phyloP scores from a whole-genome alignment of 2,329 filamentous ascomycete species.

The Ascochyta clinopodiicola region DNA sequence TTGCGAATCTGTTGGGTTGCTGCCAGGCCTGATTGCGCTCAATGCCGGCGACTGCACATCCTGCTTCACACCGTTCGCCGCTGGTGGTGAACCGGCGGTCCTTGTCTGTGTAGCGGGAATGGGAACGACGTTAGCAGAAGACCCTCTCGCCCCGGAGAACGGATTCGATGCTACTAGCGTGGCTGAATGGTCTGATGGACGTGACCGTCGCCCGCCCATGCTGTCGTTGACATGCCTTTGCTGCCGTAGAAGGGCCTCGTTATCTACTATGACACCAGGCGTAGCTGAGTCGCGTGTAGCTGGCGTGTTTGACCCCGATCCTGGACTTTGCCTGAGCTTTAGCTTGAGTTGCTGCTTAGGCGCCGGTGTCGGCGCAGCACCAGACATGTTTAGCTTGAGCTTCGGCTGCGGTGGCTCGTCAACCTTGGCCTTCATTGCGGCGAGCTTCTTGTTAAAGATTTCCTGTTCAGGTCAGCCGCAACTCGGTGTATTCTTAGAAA shows the following conservation, averaged over 20 bases:
- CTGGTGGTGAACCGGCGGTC: slow-evolving; percentile 44
- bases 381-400: slow-evolving; percentile 77
- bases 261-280: slow-evolving; percentile 61
- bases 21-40: slow-evolving; percentile 46
- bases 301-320: slow-evolving; percentile 50
- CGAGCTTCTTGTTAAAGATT: slow-evolving; percentile 71
- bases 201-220: slow-evolving; percentile 50
- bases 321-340: slow-evolving; percentile 55
- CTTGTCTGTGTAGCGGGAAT: slow-evolving; percentile 26
- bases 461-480: slow-evolving; percentile 57
- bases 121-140: slow-evolving; percentile 28
- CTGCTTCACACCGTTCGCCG: slow-evolving; percentile 45
- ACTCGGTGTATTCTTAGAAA: not conserved
- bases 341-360: slow-evolving; percentile 66
- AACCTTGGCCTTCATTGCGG: slow-evolving; percentile 74
- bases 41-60: slow-evolving; percentile 55
- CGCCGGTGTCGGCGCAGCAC: slow-evolving; percentile 27
- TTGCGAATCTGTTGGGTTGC: slow-evolving; percentile 43
- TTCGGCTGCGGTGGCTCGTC: slow-evolving; percentile 76
- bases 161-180: slow-evolving; percentile 38
- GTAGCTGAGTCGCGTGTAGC: slow-evolving; percentile 51
- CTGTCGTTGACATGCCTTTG: slow-evolving; percentile 59
- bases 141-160: slow-evolving; percentile 35
- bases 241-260: slow-evolving; percentile 60
- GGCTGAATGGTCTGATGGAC: slow-evolving; percentile 34